Conservation (phyloP, 805 yeast genomes). For the Candida maris region DNA sequence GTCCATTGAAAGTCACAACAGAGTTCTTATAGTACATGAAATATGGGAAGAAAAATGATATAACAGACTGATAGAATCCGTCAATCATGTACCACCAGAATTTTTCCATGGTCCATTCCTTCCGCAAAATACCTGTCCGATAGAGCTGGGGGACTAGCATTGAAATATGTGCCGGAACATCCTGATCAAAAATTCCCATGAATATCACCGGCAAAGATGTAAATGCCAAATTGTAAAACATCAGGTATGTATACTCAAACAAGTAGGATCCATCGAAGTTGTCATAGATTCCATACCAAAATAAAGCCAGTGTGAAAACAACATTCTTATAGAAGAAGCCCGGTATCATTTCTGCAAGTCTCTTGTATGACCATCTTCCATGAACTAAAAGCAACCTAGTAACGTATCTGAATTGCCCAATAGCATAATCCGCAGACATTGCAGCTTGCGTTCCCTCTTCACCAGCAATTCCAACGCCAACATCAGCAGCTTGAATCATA, state of each 20-base stretch:
- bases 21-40: slow-evolving; percentile 43
- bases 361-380: slow-evolving; percentile 84
- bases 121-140: slow-evolving; percentile 65
- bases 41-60: slow-evolving; percentile 73
- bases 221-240: slow-evolving; percentile 79
- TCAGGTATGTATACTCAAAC: slow-evolving; percentile 73
- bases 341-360: slow-evolving; percentile 82
- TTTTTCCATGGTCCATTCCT: slow-evolving; percentile 67
- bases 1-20: slow-evolving; percentile 41
- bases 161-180: slow-evolving; percentile 66
- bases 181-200: slow-evolving; percentile 78
- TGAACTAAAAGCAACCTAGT: slow-evolving; percentile 67
- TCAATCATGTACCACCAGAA: slow-evolving; percentile 74
- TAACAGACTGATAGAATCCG: slow-evolving; percentile 70
- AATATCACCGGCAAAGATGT: slow-evolving; percentile 79
- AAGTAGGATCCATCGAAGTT: slow-evolving; percentile 78
- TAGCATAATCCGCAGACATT: slow-evolving; percentile 83
- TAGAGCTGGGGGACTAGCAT: slow-evolving; percentile 72
- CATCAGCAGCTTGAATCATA: slow-evolving; percentile 85
- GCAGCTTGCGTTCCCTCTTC: slow-evolving; percentile 90
- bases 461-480: slow-evolving; percentile 89
- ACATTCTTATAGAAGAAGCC: slow-evolving; percentile 77
- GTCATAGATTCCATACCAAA: slow-evolving; percentile 75
- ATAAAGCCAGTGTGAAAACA: slow-evolving; percentile 66
- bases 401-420: slow-evolving; percentile 76